Conservation (phyloP, 371 early-diverging fungal genomes). For the Sporodiniella umbellata region DNA sequence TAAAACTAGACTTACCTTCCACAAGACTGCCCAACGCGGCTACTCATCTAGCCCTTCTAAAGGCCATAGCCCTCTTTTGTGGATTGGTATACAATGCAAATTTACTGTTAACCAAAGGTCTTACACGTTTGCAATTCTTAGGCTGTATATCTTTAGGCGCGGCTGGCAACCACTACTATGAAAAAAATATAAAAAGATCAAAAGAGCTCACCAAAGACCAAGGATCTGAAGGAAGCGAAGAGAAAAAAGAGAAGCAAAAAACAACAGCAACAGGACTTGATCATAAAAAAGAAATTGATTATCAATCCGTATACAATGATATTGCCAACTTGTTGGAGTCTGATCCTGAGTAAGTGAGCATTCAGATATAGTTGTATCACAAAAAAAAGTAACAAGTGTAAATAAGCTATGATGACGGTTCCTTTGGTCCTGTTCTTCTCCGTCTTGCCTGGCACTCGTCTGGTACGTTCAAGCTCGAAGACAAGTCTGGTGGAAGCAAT, state of each 20-base stretch:
- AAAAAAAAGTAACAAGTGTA: too few relatives aligned
- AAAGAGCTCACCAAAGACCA: too few relatives aligned
- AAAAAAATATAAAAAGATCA: slow-evolving; percentile 1
- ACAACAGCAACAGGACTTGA: background rate
- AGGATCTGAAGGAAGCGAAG: background rate
- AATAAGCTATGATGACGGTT: slow-evolving; percentile 21
- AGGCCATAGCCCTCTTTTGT: slow-evolving; percentile 7
- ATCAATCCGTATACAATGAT: slow-evolving; percentile 23
- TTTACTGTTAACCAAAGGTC: background rate
- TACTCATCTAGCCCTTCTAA: background rate
- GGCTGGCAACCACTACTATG: slow-evolving; percentile 17
- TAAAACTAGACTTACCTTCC: background rate
- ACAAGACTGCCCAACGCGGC: background rate
- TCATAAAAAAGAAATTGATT: slow-evolving; percentile 13
- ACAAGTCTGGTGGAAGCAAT: slow-evolving; percentile 72
- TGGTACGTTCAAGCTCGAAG: slow-evolving; percentile 71
- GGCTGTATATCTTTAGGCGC: slow-evolving; percentile 21
- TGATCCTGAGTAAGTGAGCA: slow-evolving; percentile 12
- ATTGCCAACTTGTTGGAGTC: slow-evolving; percentile 19
- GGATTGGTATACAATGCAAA: slow-evolving; percentile 18
- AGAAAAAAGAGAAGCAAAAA: slow-evolving; percentile 1
- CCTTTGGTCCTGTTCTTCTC: slow-evolving; percentile 33
- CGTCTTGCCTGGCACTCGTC: slow-evolving; percentile 84
- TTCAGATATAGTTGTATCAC: background rate
- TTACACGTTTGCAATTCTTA: background rate